These are phyloP conservation scores for Gossypium armourianum DNA, from an alignment of 441 rosid genomes.

Conservation along the genomic window DNA sequence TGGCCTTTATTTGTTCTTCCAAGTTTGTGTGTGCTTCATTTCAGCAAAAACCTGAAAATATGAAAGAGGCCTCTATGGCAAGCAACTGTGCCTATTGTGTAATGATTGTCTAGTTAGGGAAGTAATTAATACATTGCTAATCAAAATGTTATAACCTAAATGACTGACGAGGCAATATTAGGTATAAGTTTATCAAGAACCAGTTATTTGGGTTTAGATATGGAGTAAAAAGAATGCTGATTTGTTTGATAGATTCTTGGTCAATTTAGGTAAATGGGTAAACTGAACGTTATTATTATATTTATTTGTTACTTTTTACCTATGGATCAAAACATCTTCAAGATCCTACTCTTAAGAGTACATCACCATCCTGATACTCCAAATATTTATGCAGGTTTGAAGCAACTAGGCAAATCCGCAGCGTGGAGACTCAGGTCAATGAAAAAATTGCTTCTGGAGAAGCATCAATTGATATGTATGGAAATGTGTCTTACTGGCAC, in stretches of 20 bases:
- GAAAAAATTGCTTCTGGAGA: conserved; percentile 41
- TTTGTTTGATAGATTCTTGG: background rate
- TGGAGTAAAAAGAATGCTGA: background rate
- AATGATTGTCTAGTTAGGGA: background rate
- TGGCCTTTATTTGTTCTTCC: background rate
- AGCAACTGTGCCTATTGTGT: background rate
- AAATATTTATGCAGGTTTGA: conserved; percentile 44
- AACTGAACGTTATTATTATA: background rate
- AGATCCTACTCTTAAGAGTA: background rate
- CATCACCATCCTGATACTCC: background rate
- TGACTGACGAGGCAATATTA: background rate
- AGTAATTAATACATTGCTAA: background rate
- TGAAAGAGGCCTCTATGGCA: background rate
- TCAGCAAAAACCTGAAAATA: background rate
- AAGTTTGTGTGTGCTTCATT: background rate
- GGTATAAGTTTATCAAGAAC: background rate
- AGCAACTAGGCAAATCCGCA: conserved; percentile 67
- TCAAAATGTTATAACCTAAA: background rate
- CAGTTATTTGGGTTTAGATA: background rate
- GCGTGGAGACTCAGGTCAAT: conserved; percentile 43
- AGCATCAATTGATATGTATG: conserved; percentile 28
- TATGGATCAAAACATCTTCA: background rate
- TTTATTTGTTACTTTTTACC: background rate
- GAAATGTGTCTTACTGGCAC: conserved; percentile 44
- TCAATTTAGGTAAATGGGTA: background rate